Evolutionary conservation across 2,329 filamentous ascomycete species (phyloP).

Genomic region (Colletotrichum paranaense): DNA sequence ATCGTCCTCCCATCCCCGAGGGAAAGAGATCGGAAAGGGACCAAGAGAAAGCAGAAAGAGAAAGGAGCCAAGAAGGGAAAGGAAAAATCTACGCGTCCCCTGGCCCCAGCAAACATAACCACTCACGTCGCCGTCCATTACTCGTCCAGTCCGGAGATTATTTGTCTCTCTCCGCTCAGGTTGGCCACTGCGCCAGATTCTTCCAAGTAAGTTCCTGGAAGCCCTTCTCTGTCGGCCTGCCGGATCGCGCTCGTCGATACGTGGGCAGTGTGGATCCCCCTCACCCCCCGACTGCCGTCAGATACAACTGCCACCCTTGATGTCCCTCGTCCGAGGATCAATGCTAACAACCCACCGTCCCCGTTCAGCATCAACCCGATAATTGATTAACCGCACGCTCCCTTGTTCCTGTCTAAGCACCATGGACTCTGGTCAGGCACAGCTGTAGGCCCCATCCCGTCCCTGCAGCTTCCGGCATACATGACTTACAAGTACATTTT

Average conservation of each 20-base stretch:
- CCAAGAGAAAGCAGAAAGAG: conserved; percentile 10
- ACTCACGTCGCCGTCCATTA: conserved; percentile 37
- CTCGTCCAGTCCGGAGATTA: conserved; percentile 45
- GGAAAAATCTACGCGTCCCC: conserved; percentile 50
- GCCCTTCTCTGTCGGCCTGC: conserved; percentile 43
- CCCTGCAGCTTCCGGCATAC: conserved; percentile 38
- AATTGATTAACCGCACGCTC: conserved; percentile 51
- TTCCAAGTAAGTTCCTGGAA: conserved; percentile 53
- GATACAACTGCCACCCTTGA: conserved; percentile 43
- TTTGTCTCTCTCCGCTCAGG: conserved; percentile 37
- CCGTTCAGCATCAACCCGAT: conserved; percentile 48
- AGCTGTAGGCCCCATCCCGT: conserved; percentile 58
- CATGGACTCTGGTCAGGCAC: conserved; percentile 64
- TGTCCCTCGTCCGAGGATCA: conserved; percentile 43
- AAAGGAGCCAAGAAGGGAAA: conserved; percentile 23
- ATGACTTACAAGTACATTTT: conserved; percentile 50
- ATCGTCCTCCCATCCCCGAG: not conserved
- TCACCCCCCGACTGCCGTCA: conserved; percentile 38
- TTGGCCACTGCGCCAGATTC: conserved; percentile 48
- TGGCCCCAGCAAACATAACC: conserved; percentile 35
- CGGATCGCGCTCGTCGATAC: conserved; percentile 50
- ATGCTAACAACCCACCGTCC: conserved; percentile 51
- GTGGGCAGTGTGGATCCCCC: conserved; percentile 42
- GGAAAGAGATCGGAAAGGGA: conserved; percentile 4
- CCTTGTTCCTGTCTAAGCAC: conserved; percentile 46